Conservation (phyloP, 2,329 filamentous ascomycete genomes). For the Zelopaecilomyces penicillatus region DNA sequence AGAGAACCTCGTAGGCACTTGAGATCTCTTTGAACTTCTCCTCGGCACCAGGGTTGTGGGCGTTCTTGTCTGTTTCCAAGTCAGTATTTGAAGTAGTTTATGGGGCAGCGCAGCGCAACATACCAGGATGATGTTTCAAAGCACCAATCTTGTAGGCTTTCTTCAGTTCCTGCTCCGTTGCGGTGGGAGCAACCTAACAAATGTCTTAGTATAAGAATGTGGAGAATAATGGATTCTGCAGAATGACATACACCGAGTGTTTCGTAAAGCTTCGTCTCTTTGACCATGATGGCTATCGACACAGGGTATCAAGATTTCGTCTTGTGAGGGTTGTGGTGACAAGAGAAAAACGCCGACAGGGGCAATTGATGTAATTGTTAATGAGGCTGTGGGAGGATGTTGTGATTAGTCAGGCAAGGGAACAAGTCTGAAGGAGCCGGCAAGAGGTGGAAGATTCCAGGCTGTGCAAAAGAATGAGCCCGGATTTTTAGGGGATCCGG, state of each 20-base stretch:
- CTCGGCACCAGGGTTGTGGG: slow-evolving; percentile 82
- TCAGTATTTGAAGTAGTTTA: slow-evolving; percentile 8
- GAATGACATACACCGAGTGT: slow-evolving; percentile 57
- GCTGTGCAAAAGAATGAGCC: too few species aligned
- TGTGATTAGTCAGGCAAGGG: slow-evolving; percentile 5
- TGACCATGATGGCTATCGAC: slow-evolving; percentile 53
- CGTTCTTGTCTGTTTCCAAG: slow-evolving; percentile 73
- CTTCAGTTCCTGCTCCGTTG: slow-evolving; percentile 80
- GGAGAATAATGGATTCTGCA: background rate
- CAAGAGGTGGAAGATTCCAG: too few species aligned
- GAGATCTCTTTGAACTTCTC: slow-evolving; percentile 99
- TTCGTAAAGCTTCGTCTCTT: slow-evolving; percentile 74
- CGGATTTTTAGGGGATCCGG: too few species aligned
- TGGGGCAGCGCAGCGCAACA: slow-evolving; percentile 18
- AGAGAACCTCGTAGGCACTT: slow-evolving; percentile 90
- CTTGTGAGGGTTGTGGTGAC: slow-evolving; percentile 4
- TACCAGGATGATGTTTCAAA: slow-evolving; percentile 78
- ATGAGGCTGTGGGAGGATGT: background rate
- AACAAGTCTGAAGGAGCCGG: too few species aligned
- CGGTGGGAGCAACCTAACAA: slow-evolving; percentile 63
- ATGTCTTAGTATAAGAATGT: slow-evolving; percentile 12
- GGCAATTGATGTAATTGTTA: background rate
- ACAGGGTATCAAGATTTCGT: slow-evolving; percentile 4
- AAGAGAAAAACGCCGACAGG: slow-evolving; percentile 3
- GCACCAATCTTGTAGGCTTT: slow-evolving; percentile 81